Percentiles rank a stretch among this genome's conserved stretches.
These are phyloP conservation scores for Pythium aphanidermatum DNA, from an alignment of 352 stramenopile species.

Conservation along the genomic window DNA sequence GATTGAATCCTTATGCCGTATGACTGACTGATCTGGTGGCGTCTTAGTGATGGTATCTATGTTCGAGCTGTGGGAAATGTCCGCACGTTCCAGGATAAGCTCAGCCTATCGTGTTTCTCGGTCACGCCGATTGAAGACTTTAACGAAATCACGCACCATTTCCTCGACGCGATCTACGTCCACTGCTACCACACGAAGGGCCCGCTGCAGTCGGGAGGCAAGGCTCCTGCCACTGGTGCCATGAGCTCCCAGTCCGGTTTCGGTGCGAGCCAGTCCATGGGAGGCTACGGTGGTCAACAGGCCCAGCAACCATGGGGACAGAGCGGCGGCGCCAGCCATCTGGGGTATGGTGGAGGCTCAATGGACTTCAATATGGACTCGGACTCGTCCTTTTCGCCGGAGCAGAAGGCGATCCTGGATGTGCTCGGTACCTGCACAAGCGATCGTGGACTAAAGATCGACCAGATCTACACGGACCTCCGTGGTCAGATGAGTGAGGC, in stretches of 20 bases:
- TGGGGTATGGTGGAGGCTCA: conserved; percentile 18
- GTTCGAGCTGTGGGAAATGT: conserved; percentile 90
- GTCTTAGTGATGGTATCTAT: conserved; percentile 84
- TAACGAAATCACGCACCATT: conserved; percentile 96
- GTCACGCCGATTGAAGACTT: conserved; percentile 82
- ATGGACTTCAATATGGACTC: conserved; percentile 74
- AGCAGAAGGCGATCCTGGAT: conserved; percentile 77
- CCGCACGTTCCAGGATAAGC: conserved; percentile 87
- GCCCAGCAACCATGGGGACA: conserved; percentile 25
- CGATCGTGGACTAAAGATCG: conserved; percentile 72
- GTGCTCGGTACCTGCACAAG: conserved; percentile 62
- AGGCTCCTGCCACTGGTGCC: conserved; percentile 12
- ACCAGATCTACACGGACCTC: conserved; percentile 68
- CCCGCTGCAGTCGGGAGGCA: conserved; percentile 26
- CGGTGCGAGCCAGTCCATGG: conserved; percentile 16
- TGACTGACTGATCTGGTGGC: too few relatives aligned
- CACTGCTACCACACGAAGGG: conserved; percentile 85
- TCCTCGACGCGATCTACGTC: conserved; percentile 91
- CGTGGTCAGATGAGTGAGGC: conserved; percentile 57
- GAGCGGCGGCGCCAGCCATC: conserved; percentile 14
- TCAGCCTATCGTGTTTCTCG: conserved; percentile 83
- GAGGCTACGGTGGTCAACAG: conserved; percentile 6
- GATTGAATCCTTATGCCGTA: background rate
- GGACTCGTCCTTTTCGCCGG: conserved; percentile 69
- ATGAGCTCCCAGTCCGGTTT: too few relatives aligned